A percentile compares a stretch with the other conserved stretches of the same genome.
phyloP scores from a whole-genome alignment of 2,329 filamentous ascomycete genomes.

The Neurospora sp. region DNA sequence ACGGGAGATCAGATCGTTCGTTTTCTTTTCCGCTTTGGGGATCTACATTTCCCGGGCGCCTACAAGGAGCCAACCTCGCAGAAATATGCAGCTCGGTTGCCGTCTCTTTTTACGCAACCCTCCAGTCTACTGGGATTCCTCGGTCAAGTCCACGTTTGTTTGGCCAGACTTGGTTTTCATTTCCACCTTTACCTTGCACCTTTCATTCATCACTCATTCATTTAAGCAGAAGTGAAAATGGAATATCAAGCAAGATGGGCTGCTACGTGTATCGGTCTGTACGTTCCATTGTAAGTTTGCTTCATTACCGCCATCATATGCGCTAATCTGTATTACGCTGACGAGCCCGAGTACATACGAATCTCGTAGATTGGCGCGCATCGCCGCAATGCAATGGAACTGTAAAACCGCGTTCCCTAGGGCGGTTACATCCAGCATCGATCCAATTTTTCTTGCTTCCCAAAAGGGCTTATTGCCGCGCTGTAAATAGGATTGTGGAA shows the following conservation, averaged over 20 bases:
- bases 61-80: neutral
- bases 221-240: too few species aligned
- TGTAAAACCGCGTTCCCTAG: neutral
- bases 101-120: neutral
- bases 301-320: neutral
- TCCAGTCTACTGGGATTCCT: neutral
- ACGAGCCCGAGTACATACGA: neutral
- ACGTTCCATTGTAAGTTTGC: neutral
- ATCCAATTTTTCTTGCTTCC: neutral
- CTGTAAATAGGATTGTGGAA: neutral
- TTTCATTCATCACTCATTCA: neutral
- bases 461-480: neutral
- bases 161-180: neutral
- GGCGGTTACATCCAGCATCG: neutral
- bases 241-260: neutral
- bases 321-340: neutral
- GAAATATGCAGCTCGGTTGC: neutral
- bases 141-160: neutral
- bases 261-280: neutral
- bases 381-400: neutral
- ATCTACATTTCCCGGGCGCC: neutral
- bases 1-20: neutral
- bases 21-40: conserved; percentile 7
- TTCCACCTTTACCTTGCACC: neutral
- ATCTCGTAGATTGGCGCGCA: neutral